These are phyloP conservation scores for Annulohypoxylon nitens DNA, from an alignment of 495 filamentous ascomycete species.

Conservation along the genomic window DNA sequence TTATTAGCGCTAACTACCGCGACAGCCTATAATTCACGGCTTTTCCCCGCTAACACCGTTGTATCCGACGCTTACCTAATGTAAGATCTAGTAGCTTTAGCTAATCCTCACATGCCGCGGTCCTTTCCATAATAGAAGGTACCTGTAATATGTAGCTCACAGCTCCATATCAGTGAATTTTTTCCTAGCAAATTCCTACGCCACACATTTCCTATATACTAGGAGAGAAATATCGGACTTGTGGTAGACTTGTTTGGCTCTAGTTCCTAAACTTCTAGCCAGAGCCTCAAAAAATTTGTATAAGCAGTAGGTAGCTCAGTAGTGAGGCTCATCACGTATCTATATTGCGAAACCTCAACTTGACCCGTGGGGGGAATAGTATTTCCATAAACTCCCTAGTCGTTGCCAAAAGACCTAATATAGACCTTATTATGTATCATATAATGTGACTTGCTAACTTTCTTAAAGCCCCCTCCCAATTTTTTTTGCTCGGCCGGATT, in stretches of 20 bases:
- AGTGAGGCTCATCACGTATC: slow-evolving; percentile 6
- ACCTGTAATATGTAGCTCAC: not conserved
- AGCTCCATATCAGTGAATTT: slow-evolving; percentile 1
- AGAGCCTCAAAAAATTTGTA: not conserved
- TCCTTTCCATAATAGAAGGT: not conserved
- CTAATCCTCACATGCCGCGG: not conserved
- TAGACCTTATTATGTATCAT: slow-evolving; percentile 31
- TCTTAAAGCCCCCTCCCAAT: slow-evolving; percentile 28
- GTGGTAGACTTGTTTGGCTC: not conserved
- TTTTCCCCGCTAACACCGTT: slow-evolving; percentile 42
- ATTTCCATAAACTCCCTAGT: not conserved
- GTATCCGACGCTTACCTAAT: slow-evolving; percentile 33
- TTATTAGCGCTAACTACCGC: slow-evolving; percentile 16
- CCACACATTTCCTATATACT: not conserved
- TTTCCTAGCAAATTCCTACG: not conserved
- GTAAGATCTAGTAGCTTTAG: not conserved
- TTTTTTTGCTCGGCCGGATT: slow-evolving; percentile 34
- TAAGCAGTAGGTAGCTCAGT: not conserved
- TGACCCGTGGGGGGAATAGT: slow-evolving; percentile 6
- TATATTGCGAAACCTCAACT: not conserved
- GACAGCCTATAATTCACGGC: slow-evolving; percentile 4
- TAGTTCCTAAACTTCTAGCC: not conserved
- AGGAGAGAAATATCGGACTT: not conserved
- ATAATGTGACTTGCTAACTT: slow-evolving; percentile 33
- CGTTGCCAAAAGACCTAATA: slow-evolving; percentile 17